Evolutionary conservation across 306 rosid species (phyloP).

Genomic region (Begonia fuchsioides): DNA sequence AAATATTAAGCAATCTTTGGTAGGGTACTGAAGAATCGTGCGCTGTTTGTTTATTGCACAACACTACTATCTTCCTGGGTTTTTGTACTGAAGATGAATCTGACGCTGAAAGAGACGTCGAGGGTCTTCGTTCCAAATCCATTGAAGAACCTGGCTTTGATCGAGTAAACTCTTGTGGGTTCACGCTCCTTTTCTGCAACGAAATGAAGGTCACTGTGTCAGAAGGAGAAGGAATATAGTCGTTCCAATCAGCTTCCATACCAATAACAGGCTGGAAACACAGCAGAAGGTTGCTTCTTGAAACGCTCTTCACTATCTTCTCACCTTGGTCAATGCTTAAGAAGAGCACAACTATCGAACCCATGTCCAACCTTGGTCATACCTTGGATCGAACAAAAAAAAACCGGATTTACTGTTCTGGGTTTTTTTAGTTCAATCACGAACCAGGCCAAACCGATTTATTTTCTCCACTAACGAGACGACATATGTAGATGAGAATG

Average conservation of each 20-base stretch:
- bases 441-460: conserved; percentile 36
- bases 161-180: conserved; percentile 18
- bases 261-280: conserved; percentile 59
- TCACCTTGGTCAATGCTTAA: background rate
- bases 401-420: too few relatives aligned
- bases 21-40: too few relatives aligned
- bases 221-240: conserved; percentile 5
- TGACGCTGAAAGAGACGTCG: background rate
- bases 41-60: too few relatives aligned
- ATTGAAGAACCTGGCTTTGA: conserved; percentile 16
- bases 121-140: conserved; percentile 6
- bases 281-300: conserved; percentile 44
- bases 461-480: background rate
- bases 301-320: conserved; percentile 32
- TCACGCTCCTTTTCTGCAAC: background rate
- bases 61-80: too few relatives aligned
- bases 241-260: conserved; percentile 18
- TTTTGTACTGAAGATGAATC: conserved; percentile 9
- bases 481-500: too few relatives aligned
- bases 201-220: conserved; percentile 7
- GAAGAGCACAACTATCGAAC: too few relatives aligned
- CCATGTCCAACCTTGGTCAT: too few relatives aligned
- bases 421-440: too few relatives aligned
- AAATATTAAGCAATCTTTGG: too few relatives aligned
- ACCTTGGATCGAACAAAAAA: too few relatives aligned